Percentiles rank a stretch among this genome's conserved stretches.
Conservation (phyloP, 2,329 filamentous ascomycete species). For the Diaporthe eres region DNA sequence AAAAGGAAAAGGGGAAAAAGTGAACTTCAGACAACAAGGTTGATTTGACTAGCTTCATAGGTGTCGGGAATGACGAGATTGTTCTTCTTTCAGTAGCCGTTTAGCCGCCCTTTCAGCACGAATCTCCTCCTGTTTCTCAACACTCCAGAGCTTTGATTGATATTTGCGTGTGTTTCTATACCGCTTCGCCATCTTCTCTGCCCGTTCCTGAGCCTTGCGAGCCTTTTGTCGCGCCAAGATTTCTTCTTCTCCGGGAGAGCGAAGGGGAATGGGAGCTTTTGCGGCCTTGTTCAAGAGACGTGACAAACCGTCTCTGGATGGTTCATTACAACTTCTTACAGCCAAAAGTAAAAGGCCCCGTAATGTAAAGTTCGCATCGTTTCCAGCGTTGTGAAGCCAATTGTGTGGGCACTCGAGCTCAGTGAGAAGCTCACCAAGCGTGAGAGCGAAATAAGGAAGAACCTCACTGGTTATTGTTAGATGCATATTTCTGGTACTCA, state of each 20-base stretch:
- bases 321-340: neutral
- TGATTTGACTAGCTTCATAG: neutral
- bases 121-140: neutral
- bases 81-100: neutral
- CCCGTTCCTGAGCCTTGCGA: neutral
- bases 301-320: neutral
- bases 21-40: neutral
- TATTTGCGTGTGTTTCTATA: neutral
- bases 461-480: neutral
- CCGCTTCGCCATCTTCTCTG: constrained; percentile 10
- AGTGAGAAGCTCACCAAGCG: neutral
- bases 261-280: neutral
- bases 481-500: neutral
- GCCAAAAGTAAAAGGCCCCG: neutral
- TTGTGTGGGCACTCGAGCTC: neutral
- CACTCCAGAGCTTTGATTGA: neutral
- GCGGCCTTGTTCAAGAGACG: neutral
- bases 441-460: neutral
- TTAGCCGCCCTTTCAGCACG: neutral
- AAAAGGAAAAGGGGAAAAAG: too few species aligned
- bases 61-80: neutral
- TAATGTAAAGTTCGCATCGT: neutral
- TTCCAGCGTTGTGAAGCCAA: neutral
- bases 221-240: neutral
- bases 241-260: neutral